A percentile compares a stretch with the other conserved stretches of the same genome.
Evolutionary conservation across 1,139 yeast genomes (phyloP).

Genomic region (Taiozyma sp.): DNA sequence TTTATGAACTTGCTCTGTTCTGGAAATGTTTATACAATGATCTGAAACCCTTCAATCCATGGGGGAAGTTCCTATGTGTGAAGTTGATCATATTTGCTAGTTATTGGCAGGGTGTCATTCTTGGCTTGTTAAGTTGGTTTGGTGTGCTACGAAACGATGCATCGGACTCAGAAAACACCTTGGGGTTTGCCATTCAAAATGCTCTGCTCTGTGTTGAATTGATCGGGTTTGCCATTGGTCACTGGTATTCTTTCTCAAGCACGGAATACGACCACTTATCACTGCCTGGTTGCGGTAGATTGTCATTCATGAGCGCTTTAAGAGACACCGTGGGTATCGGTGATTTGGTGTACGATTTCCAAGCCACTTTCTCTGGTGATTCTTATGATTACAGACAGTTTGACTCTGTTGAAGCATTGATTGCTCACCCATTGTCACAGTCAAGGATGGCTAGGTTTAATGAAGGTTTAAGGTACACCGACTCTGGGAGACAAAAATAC

Average conservation of each 20-base stretch:
- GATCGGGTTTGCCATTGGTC: slow-evolving; percentile 81
- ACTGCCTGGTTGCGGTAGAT: slow-evolving; percentile 63
- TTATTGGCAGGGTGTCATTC: slow-evolving; percentile 87
- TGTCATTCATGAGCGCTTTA: slow-evolving; percentile 55
- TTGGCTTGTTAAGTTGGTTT: slow-evolving; percentile 54
- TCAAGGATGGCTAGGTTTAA: slow-evolving; percentile 69
- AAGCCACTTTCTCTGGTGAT: slow-evolving; percentile 67
- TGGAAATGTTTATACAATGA: slow-evolving; percentile 86
- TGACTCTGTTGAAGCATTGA: slow-evolving; percentile 69
- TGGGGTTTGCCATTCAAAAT: slow-evolving; percentile 65
- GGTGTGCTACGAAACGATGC: slow-evolving; percentile 40
- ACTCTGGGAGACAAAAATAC: not conserved
- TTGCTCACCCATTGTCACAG: slow-evolving; percentile 62
- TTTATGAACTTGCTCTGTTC: slow-evolving; percentile 82
- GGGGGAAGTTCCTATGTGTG: slow-evolving; percentile 90
- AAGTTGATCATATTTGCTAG: slow-evolving; percentile 92
- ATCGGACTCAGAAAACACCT: slow-evolving; percentile 32
- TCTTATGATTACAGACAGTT: slow-evolving; percentile 78
- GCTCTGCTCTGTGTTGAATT: slow-evolving; percentile 78
- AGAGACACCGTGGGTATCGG: slow-evolving; percentile 71
- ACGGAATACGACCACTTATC: slow-evolving; percentile 56
- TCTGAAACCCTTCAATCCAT: slow-evolving; percentile 74
- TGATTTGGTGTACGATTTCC: slow-evolving; percentile 76
- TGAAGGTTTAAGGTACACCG: slow-evolving; percentile 69
- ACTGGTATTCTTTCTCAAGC: slow-evolving; percentile 81